Evolutionary conservation across 768 basidiomycete genomes (phyloP), one percentile per base, ranked within the genome.

Genomic region (Lentinula raphanica): DNA sequence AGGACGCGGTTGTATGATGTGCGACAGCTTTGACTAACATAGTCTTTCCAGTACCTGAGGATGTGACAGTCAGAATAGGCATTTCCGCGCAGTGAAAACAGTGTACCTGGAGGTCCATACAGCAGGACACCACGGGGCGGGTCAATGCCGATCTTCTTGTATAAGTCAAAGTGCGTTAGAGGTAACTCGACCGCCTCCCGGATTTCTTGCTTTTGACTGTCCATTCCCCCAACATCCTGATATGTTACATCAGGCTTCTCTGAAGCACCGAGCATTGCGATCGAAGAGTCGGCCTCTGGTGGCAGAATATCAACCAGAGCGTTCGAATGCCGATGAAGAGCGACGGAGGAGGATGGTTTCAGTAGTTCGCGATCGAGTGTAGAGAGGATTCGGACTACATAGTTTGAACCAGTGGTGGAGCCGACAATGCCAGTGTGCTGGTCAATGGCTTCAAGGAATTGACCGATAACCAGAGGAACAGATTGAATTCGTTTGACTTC

Each of bases 11-110:
- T 36, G 97, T 98, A 69, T 98, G 92, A 69, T 95, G 88, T 23
- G 97, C 97, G 27, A 99, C 97, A n/a, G 97, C 97, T 72, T 98
- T 99, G 53, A 98, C 97, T 61, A 99, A 78, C 95, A 99, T 98
- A 0, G 94, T 97, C 72, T 97, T 97, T 28, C 97, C 97, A 2
- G 97, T 99, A 61, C 97, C 96, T 94, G 54, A 0, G 55, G n/a
- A 19, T 21, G 42, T 23, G 9, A 42, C 56, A 32, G 39, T 25
- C 5, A 11, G 56, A 35, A 42, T 15, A 15, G 28, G 29, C 63
- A 60, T 12, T 54, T 6, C 27, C 4, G 40, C 21, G 12, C 21
- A 21, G 29, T 3, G 1, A 3, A 39, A 51, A 29, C 27, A 13
- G 65, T 79, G 49, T 67, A 90, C 95, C 96, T 67, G 97, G 97